Conservation (phyloP, 192 early-diverging fungal genomes). For the Linnemannia schmuckeri region DNA sequence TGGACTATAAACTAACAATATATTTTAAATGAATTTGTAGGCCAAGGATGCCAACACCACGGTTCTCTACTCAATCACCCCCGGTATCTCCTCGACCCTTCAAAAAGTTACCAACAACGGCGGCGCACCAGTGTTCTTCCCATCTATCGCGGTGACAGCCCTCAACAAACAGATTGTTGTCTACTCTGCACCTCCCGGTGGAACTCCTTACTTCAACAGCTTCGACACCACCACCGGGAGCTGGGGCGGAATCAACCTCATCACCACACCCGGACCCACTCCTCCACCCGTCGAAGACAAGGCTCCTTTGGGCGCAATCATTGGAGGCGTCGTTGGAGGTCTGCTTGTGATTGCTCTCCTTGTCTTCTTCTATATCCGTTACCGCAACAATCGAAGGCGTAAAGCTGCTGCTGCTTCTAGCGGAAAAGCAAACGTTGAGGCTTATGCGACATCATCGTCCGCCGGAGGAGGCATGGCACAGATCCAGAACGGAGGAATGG, state of each 20-base stretch:
- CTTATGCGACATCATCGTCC: not conserved
- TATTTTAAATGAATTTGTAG: not conserved
- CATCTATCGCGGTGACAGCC: conserved; percentile 12
- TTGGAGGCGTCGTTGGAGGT: conserved; percentile 42
- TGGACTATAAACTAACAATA: not conserved
- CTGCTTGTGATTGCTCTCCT: conserved; percentile 27
- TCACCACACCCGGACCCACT: conserved; percentile 6
- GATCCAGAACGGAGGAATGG: not conserved
- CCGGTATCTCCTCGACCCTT: conserved; percentile 25
- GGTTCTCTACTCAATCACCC: conserved; percentile 33
- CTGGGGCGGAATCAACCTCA: conserved; percentile 34
- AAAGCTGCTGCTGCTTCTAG: not conserved
- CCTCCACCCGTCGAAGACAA: not conserved
- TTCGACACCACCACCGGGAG: conserved; percentile 19
- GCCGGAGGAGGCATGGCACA: not conserved
- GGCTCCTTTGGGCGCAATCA: conserved; percentile 13
- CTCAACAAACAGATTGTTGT: conserved; percentile 17
- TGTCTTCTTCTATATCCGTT: conserved; percentile 27
- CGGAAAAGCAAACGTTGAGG: not conserved
- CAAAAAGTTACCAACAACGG: conserved; percentile 9
- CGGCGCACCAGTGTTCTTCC: conserved; percentile 22
- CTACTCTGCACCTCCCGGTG: conserved; percentile 4
- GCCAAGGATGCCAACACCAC: conserved; percentile 19
- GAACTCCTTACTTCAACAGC: conserved; percentile 16
- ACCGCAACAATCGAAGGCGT: not conserved